Conservation (phyloP, 2,329 filamentous ascomycete genomes). For the Cladosporium sp. region DNA sequence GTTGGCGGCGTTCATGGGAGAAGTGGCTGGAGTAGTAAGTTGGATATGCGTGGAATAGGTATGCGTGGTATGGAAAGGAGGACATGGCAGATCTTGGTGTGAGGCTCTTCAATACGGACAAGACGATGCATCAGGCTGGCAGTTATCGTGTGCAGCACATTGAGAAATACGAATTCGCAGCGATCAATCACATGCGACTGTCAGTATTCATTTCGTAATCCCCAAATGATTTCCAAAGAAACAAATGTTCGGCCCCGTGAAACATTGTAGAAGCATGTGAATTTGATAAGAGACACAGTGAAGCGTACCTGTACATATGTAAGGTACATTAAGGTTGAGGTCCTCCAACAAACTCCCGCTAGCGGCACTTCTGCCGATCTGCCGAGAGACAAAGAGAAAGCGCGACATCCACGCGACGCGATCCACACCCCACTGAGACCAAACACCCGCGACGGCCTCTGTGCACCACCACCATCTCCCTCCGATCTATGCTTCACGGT, state of each 20-base stretch:
- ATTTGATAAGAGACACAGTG: background rate
- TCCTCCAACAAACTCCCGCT: background rate
- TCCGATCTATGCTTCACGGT: background rate
- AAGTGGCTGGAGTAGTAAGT: background rate
- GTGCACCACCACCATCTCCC: background rate
- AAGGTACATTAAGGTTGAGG: background rate
- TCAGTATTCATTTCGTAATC: background rate
- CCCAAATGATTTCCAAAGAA: background rate
- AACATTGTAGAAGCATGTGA: background rate
- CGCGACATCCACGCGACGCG: constrained; percentile 6
- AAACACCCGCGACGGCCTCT: background rate
- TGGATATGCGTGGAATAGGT: background rate
- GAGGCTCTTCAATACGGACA: background rate
- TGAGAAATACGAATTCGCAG: background rate
- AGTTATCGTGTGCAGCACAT: background rate
- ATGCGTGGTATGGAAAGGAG: background rate
- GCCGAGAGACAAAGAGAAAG: background rate
- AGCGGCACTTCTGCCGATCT: constrained; percentile 4
- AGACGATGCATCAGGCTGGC: background rate
- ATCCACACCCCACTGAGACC: background rate
- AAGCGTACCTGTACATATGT: background rate
- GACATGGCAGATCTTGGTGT: background rate
- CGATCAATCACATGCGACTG: background rate
- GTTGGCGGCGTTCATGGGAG: background rate
- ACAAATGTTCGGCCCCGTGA: background rate